These are phyloP conservation scores for Colletotrichum aenigma DNA, from an alignment of 2,329 filamentous ascomycete species.

Conservation along the genomic window DNA sequence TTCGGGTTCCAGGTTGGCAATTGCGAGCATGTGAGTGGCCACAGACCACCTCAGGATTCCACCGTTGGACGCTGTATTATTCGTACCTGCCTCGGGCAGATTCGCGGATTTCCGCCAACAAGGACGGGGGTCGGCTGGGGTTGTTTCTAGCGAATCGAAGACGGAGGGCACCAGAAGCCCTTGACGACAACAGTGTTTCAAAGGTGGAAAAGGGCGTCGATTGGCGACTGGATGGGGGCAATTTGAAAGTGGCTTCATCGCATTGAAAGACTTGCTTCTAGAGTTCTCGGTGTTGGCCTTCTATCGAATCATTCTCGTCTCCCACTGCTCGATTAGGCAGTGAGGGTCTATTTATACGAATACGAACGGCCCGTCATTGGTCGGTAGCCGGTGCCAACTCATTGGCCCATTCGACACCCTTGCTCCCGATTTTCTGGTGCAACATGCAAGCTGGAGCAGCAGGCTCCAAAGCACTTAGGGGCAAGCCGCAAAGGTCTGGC, in stretches of 20 bases:
- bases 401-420: neutral
- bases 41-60: neutral
- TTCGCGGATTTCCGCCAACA: neutral
- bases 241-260: conserved; percentile 15
- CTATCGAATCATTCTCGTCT: conserved; percentile 15
- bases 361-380: conserved; percentile 21
- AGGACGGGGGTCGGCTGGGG: neutral
- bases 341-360: conserved; percentile 15
- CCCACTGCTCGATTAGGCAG: conserved; percentile 10
- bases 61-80: neutral
- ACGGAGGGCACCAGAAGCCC: neutral
- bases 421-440: conserved; percentile 8
- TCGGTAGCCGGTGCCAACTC: neutral
- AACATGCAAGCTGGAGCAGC: neutral
- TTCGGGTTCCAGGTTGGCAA: conserved; percentile 12
- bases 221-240: neutral
- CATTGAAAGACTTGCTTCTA: conserved; percentile 7
- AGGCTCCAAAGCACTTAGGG: neutral
- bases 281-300: neutral
- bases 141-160: neutral
- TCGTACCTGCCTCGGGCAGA: neutral
- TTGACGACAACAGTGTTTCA: neutral
- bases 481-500: too few relatives aligned
- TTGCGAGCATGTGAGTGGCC: conserved; percentile 1
- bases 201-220: neutral